These are phyloP conservation scores for Mycena capillaripes DNA, from an alignment of 768 basidiomycete genomes.

Conservation along the genomic window DNA sequence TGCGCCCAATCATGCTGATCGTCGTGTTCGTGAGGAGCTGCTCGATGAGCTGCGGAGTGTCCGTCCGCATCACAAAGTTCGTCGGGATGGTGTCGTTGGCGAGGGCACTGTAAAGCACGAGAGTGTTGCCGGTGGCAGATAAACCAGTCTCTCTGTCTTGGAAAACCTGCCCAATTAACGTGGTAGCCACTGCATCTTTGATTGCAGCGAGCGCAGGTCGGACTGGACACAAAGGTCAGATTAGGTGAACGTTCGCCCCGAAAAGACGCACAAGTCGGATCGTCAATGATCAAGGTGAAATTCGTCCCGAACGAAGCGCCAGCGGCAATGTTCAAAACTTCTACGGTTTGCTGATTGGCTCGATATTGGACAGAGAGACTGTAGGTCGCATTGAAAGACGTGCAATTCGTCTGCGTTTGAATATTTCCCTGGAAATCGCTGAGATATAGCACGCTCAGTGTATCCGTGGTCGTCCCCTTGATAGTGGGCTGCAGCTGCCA, in stretches of 20 bases:
- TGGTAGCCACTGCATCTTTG: constrained; percentile 13
- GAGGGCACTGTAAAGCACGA: constrained; percentile 11
- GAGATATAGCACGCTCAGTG: constrained; percentile 9
- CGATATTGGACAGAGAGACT: not conserved
- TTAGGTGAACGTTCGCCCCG: not conserved
- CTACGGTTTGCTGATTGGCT: constrained; percentile 5
- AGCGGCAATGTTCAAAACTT: not conserved
- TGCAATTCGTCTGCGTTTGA: constrained; percentile 17
- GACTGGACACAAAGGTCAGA: not conserved
- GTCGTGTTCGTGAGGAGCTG: constrained; percentile 22
- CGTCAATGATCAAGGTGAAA: not conserved
- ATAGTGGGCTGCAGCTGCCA: not conserved
- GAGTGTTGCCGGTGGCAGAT: not conserved
- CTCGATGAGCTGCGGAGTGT: constrained; percentile 22
- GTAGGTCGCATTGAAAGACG: constrained; percentile 15
- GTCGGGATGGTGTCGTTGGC: constrained; percentile 10
- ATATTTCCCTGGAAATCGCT: not conserved
- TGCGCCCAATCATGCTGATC: constrained; percentile 13
- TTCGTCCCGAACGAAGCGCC: constrained; percentile 4
- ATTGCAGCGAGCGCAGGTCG: constrained; percentile 10
- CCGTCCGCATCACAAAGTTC: not conserved
- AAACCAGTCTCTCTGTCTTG: not conserved
- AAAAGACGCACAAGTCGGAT: constrained; percentile 15
- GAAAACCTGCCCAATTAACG: not conserved
- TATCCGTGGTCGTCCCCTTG: not conserved